Evolutionary conservation across 2,329 filamentous ascomycete species (phyloP).

Genomic region (Aspergillus sp.): DNA sequence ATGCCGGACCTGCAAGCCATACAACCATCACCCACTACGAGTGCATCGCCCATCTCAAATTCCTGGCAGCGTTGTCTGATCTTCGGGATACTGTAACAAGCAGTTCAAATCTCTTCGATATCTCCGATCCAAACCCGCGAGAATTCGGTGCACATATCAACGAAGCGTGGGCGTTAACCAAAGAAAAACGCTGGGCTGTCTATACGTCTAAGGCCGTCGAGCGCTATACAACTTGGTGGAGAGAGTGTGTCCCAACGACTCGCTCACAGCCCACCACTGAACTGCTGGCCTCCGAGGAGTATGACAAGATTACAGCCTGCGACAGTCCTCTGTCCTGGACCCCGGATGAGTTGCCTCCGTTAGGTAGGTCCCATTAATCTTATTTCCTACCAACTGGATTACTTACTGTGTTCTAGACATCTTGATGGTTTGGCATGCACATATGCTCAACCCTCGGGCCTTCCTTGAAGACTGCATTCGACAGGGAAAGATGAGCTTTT

Average conservation of each 20-base stretch:
- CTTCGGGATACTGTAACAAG: constrained; percentile 68
- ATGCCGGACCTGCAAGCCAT: constrained; percentile 8
- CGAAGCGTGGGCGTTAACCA: constrained; percentile 53
- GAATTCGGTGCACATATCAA: constrained; percentile 34
- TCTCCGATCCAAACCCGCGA: constrained; percentile 52
- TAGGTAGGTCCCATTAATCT: constrained; percentile 49
- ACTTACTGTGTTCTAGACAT: constrained; percentile 54
- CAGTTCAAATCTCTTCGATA: constrained; percentile 65
- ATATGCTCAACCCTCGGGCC: constrained; percentile 73
- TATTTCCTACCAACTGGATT: background rate
- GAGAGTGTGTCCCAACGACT: constrained; percentile 26
- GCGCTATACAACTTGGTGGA: constrained; percentile 69
- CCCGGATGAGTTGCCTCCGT: constrained; percentile 53
- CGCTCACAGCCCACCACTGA: constrained; percentile 14
- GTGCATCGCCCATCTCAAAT: constrained; percentile 72
- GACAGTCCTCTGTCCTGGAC: constrained; percentile 37
- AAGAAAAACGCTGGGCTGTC: constrained; percentile 73
- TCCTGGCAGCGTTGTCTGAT: constrained; percentile 66
- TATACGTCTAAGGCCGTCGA: constrained; percentile 68
- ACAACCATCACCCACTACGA: constrained; percentile 47
- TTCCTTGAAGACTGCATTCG: constrained; percentile 74
- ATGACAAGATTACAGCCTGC: constrained; percentile 30
- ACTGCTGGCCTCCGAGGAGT: constrained; percentile 26
- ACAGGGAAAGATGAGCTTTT: constrained; percentile 55
- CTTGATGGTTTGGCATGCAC: constrained; percentile 76